A percentile compares a stretch with the other conserved stretches of the same genome.
Evolutionary conservation across 768 basidiomycete species (phyloP).

Genomic region (Leccinum olivaceopallidum): DNA sequence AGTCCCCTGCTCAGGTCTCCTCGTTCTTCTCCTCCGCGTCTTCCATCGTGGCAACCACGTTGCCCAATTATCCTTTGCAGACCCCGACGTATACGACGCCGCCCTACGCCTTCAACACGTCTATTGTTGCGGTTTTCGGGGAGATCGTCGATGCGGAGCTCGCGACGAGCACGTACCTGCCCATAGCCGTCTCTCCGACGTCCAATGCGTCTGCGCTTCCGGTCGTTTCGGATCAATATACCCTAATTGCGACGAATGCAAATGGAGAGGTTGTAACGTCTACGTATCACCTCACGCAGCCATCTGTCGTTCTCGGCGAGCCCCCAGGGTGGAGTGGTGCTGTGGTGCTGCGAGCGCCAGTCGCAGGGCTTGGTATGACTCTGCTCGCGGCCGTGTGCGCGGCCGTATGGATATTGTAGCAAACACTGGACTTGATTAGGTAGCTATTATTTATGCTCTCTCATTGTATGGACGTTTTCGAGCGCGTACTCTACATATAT

Average conservation of each 20-base stretch:
- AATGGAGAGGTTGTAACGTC: slow-evolving; percentile 55
- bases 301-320: slow-evolving; percentile 57
- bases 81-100: slow-evolving; percentile 67
- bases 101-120: slow-evolving; percentile 67
- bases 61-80: slow-evolving; percentile 70
- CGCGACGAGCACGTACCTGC: slow-evolving; percentile 69
- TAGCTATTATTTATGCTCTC: not conserved
- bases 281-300: slow-evolving; percentile 45
- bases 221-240: slow-evolving; percentile 50
- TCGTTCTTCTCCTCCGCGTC: slow-evolving; percentile 62
- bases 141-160: slow-evolving; percentile 61
- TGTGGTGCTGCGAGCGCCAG: slow-evolving; percentile 8
- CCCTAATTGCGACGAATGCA: slow-evolving; percentile 57
- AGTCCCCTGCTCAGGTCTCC: slow-evolving; percentile 43
- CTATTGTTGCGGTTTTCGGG: slow-evolving; percentile 54
- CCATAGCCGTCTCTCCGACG: slow-evolving; percentile 48
- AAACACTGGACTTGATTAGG: not conserved
- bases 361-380: slow-evolving; percentile 11
- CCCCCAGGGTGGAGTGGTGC: slow-evolving; percentile 58
- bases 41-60: slow-evolving; percentile 62
- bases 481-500: not conserved
- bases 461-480: not conserved
- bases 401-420: slow-evolving; percentile 19
- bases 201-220: slow-evolving; percentile 58
- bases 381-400: slow-evolving; percentile 15